These are phyloP conservation scores for Epichloe baconii DNA, from an alignment of 2,329 filamentous ascomycete genomes.

Conservation along the genomic window DNA sequence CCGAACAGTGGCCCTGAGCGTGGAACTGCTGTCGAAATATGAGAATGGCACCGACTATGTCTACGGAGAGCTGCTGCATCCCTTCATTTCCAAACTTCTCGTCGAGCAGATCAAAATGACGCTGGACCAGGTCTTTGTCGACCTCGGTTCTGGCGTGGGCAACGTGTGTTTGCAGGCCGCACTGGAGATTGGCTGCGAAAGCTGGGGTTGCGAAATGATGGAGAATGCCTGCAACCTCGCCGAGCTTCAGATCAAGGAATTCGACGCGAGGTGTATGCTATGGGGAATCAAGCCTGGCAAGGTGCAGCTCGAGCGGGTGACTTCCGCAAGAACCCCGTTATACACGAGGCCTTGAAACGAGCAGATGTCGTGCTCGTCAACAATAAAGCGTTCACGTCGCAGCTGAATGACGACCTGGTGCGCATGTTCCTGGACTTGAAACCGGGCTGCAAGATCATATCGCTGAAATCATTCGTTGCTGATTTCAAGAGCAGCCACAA, in stretches of 20 bases:
- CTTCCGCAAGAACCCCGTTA: constrained; percentile 61
- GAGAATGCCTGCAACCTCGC: constrained; percentile 75
- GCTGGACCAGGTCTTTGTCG: constrained; percentile 78
- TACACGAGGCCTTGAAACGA: constrained; percentile 60
- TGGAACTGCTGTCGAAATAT: constrained; percentile 73
- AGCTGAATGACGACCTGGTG: constrained; percentile 72
- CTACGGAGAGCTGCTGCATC: constrained; percentile 82
- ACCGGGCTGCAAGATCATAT: constrained; percentile 78
- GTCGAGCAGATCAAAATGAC: constrained; percentile 62
- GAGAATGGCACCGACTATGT: constrained; percentile 85
- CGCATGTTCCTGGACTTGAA: constrained; percentile 91
- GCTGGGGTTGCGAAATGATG: constrained; percentile 96
- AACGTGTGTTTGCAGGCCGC: constrained; percentile 93
- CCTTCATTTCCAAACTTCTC: constrained; percentile 74
- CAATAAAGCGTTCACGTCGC: constrained; percentile 88
- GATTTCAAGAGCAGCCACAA: constrained; percentile 66
- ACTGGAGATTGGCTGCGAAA: constrained; percentile 83
- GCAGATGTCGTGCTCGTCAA: constrained; percentile 97
- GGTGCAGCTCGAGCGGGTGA: constrained; percentile 69
- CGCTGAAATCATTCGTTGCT: constrained; percentile 81
- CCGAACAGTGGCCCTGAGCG: constrained; percentile 79
- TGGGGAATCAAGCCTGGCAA: constrained; percentile 77
- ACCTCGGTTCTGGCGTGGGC: constrained; percentile 88
- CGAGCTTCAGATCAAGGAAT: constrained; percentile 68
- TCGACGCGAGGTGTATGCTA: constrained; percentile 68